phyloP scores from a whole-genome alignment of 495 filamentous ascomycete genomes.

The Evansstolkia leycettana region DNA sequence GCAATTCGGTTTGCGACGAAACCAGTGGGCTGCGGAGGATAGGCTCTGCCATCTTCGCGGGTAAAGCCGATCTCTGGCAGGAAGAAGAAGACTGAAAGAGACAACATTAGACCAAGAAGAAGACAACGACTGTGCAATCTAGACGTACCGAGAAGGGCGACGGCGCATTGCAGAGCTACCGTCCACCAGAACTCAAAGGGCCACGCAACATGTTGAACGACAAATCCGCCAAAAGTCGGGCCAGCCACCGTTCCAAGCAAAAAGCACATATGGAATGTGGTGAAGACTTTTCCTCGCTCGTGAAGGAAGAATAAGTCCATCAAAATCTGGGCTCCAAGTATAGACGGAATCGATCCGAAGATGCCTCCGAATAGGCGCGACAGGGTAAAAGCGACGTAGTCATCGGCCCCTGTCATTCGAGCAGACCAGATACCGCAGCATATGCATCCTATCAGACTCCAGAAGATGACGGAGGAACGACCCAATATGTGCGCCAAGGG shows the following conservation, averaged over 20 bases:
- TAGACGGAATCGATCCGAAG: conserved; percentile 25
- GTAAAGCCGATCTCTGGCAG: conserved; percentile 23
- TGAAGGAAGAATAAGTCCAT: conserved; percentile 36
- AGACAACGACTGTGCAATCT: no score
- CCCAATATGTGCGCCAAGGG: conserved; percentile 27
- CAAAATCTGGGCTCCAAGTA: conserved; percentile 27
- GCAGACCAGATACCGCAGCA: conserved; percentile 28
- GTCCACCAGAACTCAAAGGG: conserved; percentile 41
- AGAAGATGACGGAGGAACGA: conserved; percentile 30
- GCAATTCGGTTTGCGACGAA: conserved; percentile 21
- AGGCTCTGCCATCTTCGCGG: conserved; percentile 3
- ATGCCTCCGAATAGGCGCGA: conserved; percentile 31
- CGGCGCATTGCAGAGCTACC: conserved; percentile 24
- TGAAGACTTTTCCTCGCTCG: conserved; percentile 33
- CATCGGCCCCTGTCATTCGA: conserved; percentile 24
- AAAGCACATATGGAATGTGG: conserved; percentile 26
- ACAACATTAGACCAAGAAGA: no score
- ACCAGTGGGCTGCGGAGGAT: conserved; percentile 12
- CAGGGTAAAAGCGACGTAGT: conserved; percentile 32
- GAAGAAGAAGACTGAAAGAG: conserved; percentile 31
- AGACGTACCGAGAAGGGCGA: conserved; percentile 26
- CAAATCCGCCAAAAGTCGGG: conserved; percentile 34
- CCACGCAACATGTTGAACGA: conserved; percentile 28
- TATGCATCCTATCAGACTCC: conserved; percentile 24
- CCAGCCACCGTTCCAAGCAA: conserved; percentile 29